Base-by-base conservation (phyloP, 2,329 filamentous ascomycete species). In the Coniosporium tulheliwenetii region DNA sequence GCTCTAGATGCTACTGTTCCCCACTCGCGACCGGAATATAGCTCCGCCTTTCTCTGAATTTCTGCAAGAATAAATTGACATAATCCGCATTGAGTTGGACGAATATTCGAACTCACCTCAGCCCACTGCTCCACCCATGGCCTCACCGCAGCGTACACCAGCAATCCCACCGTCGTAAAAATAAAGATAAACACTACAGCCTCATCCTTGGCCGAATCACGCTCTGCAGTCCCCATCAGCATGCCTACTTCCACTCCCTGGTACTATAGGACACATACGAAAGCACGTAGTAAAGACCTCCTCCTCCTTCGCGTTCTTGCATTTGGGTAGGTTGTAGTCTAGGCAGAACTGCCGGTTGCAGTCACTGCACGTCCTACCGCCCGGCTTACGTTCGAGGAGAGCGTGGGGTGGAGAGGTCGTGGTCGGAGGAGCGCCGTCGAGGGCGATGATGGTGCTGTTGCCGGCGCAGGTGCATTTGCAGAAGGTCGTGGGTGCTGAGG, bases 381-480 rank as follows among this genome's bases (percentile, higher is more conserved):
- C 19, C 7, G 19, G 19, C 7, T 26, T 7, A 51, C 55, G 34
- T 55, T 52, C n/a, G 19, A 34, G 31, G 34, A 12, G 47, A 43
- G 31, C 29, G 31, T 15, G 46, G 14, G 4, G 55, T 50, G 32
- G 36, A 12, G n/a, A n/a, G 13, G 36, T 8, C 12, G 55, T 55
- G 32, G 49, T 40, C 30, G 49, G 45, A 8, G 49, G 45, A 19
- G 62, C 61, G 8, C 66, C 64, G 45, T 75, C 68, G 43, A 81
- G 70, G 13, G 75, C 71, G 47, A 81, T 79, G 39, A 81, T 79
- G 41, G 75, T 79, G 60, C 70, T 76, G 54, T 81, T 80, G 39
- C 68, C 67, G 59, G 75, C 75, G 58, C 77, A 81, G 42, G 75
- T 79, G 56, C 77, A 81, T 71, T 81, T 81, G 70, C 77, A 81